Percentiles rank a stretch among this genome's conserved stretches.
phyloP scores from a whole-genome alignment of 371 early-diverging fungal genomes.

The Lichtheimia corymbifera region DNA sequence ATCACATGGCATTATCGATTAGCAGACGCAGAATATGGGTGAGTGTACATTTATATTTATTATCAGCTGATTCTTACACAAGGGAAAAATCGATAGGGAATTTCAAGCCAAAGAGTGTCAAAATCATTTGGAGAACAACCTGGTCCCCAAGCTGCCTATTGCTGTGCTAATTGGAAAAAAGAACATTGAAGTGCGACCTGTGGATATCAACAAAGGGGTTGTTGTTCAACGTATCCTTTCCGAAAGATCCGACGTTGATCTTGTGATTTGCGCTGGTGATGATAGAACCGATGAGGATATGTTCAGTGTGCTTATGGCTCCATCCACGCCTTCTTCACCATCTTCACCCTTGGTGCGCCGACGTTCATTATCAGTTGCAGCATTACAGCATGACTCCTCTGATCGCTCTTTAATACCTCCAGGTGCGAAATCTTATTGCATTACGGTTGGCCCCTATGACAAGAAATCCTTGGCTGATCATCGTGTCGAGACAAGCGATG shows the following conservation, averaged over 20 bases:
- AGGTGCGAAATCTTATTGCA: constrained; percentile 50
- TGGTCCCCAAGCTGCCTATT: constrained; percentile 85
- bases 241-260: constrained; percentile 68
- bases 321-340: constrained; percentile 4
- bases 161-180: constrained; percentile 96
- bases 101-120: constrained; percentile 92
- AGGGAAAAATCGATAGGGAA: constrained; percentile 20
- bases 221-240: constrained; percentile 83
- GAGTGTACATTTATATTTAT: constrained; percentile 1
- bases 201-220: constrained; percentile 87
- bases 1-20: constrained; percentile 92
- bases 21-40: constrained; percentile 60
- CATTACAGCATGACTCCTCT: not conserved
- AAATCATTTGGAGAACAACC: constrained; percentile 82
- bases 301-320: constrained; percentile 55
- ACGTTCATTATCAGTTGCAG: not conserved
- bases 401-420: constrained; percentile 4
- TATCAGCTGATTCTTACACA: not conserved
- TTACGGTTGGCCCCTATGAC: constrained; percentile 73
- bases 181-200: constrained; percentile 91
- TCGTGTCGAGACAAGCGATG: constrained; percentile 63
- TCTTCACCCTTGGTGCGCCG: constrained; percentile 1
- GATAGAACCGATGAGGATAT: constrained; percentile 98
- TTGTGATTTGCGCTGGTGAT: constrained; percentile 96
- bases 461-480: constrained; percentile 85